Evolutionary conservation across 1,284 basidiomycete genomes (phyloP).

Genomic region (Marasmius oreades): DNA sequence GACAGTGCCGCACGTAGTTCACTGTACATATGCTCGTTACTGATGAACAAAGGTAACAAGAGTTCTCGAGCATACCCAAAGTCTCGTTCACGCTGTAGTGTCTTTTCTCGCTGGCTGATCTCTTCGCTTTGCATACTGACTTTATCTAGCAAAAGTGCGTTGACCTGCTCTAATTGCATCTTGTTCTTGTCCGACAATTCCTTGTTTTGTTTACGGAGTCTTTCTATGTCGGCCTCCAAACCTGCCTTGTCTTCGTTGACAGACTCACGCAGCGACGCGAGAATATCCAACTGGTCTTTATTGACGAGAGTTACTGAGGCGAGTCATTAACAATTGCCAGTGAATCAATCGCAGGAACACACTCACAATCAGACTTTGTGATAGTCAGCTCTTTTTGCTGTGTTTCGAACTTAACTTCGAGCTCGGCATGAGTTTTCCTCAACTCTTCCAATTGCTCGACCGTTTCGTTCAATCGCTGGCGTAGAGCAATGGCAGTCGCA

Average conservation of each 20-base stretch:
- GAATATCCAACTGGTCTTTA: conserved; percentile 82
- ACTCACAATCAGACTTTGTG: conserved; percentile 84
- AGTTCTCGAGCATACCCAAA: conserved; percentile 53
- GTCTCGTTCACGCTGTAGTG: conserved; percentile 78
- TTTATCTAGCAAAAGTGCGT: conserved; percentile 85
- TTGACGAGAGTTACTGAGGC: conserved; percentile 75
- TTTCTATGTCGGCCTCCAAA: conserved; percentile 66
- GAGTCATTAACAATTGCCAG: conserved; percentile 3
- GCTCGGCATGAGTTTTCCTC: conserved; percentile 63
- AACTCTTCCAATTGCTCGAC: conserved; percentile 78
- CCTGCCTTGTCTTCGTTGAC: conserved; percentile 84
- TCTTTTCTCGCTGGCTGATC: conserved; percentile 79
- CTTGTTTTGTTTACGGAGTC: conserved; percentile 66
- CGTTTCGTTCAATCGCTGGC: conserved; percentile 85
- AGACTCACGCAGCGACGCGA: conserved; percentile 79
- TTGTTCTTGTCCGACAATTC: conserved; percentile 81
- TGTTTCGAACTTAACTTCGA: conserved; percentile 70
- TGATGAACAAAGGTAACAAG: not conserved
- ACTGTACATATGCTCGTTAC: conserved; percentile 32
- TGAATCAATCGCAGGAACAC: not conserved
- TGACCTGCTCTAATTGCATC: conserved; percentile 91
- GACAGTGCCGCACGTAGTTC: conserved; percentile 72
- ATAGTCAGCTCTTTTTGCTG: conserved; percentile 73
- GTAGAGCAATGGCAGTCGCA: conserved; percentile 84
- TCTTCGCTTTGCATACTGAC: conserved; percentile 86